Evolutionary conservation across 371 early-diverging fungal genomes (phyloP), one percentile per base, ranked within the genome.

Genomic region (Mucor velutinosus): DNA sequence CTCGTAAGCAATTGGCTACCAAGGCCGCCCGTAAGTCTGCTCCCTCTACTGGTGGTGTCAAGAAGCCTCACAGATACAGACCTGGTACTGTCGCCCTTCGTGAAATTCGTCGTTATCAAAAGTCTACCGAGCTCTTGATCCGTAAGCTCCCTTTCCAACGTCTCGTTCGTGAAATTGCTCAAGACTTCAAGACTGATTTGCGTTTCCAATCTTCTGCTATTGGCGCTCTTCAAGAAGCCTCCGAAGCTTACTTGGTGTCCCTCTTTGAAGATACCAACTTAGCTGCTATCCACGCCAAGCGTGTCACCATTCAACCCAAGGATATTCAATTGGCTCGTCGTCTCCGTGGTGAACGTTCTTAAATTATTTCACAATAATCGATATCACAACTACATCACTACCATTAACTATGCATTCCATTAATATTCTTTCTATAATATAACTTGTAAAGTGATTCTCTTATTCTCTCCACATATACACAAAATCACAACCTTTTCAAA

Each of bases 101-200:
- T 79, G 98, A 99, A 85, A 98, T 99, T 76, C 92, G 98, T 86
- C 95, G 97, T 75, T 98, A 97, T 88, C 98, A 97, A 76, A 98
- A 97, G 88, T 93, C 94, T 69, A 99, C 99, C 64, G 99, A n/a
- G n/a, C n/a, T n/a, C n/a, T n/a, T n/a, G n/a, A n/a, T n/a, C n/a
- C n/a, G n/a, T n/a, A 99, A 97, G 89, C 91, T 98, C 43, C 99
- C 99, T 63, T 99, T 99, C 94, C 99, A 99, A 85, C 93, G 96
- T 76, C 90, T 99, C 47, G 98, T 98, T 56, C 91, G 97, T 79
- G 96, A 96, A 78, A 95, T 98, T 59, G 96, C 96, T 73, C 94
- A 95, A 79, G 95, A 96, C 83, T 94, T 95, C 88, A 98, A 97
- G 92, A 95, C 96, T 41, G 99, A 99, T 79, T 86, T 99, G 60